A percentile compares a stretch with the other conserved stretches of the same genome.
phyloP scores from a whole-genome alignment of 805 yeast species.

The Nakazawaea ernobii region DNA sequence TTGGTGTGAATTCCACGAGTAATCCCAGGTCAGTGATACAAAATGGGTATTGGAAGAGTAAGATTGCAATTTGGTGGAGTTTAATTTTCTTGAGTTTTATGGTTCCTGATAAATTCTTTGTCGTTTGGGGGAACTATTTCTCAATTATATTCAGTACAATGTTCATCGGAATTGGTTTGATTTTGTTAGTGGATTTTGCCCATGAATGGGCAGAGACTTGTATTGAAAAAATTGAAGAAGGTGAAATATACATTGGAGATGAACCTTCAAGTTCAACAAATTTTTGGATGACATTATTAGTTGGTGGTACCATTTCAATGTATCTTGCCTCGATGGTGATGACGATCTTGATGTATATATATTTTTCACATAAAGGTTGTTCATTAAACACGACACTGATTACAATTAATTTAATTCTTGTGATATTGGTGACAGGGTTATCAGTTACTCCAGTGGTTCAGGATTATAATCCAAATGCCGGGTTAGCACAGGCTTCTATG shows the following conservation, averaged over 20 bases:
- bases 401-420: constrained; percentile 63
- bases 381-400: constrained; percentile 87
- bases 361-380: constrained; percentile 79
- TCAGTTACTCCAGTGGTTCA: constrained; percentile 82
- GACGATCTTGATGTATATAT: constrained; percentile 73
- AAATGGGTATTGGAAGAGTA: constrained; percentile 88
- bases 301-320: constrained; percentile 87
- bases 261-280: constrained; percentile 28
- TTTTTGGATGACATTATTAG: constrained; percentile 74
- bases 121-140: constrained; percentile 86
- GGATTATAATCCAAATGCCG: constrained; percentile 91
- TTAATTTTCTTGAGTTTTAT: constrained; percentile 61
- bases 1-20: constrained; percentile 71
- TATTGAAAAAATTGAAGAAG: constrained; percentile 82
- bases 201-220: constrained; percentile 99
- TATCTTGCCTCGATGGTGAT: constrained; percentile 66
- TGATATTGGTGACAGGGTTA: constrained; percentile 56
- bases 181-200: constrained; percentile 90
- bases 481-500: constrained; percentile 94
- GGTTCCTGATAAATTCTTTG: constrained; percentile 82
- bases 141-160: constrained; percentile 80
- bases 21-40: constrained; percentile 80
- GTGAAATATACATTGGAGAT: constrained; percentile 47
- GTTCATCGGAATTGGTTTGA: constrained; percentile 84
- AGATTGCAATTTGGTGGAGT: constrained; percentile 53